phyloP scores from a whole-genome alignment of 1,139 yeast genomes.

The Pichia sp. region DNA sequence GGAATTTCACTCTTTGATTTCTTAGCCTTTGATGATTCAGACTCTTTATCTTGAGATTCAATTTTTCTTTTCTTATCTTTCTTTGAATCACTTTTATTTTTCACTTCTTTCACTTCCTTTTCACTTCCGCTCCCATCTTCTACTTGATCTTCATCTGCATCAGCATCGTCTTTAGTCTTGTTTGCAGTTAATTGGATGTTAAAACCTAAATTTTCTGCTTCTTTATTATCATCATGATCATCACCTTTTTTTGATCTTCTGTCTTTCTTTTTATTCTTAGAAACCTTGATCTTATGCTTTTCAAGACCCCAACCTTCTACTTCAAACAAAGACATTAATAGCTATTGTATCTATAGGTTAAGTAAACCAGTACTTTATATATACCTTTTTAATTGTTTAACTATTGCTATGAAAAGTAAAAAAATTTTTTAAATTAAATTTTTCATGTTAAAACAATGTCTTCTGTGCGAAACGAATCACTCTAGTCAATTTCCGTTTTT shows the following conservation, averaged over 20 bases:
- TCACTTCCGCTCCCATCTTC: too few relatives aligned
- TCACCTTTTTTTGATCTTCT: conserved; percentile 6
- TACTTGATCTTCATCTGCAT: too few relatives aligned
- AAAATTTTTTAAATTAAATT: too few relatives aligned
- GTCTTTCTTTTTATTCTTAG: conserved; percentile 9
- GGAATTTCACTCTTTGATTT: conserved; percentile 12
- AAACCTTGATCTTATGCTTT: conserved; percentile 36
- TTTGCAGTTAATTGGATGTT: background rate
- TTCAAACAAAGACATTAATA: conserved; percentile 61
- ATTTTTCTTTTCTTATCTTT: conserved; percentile 8
- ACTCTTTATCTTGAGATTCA: background rate
- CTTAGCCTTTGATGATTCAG: conserved; percentile 5
- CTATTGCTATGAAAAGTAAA: too few relatives aligned
- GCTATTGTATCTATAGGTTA: too few relatives aligned
- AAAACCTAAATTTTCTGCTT: conserved; percentile 4
- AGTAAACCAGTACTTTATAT: too few relatives aligned
- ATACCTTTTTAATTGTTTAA: too few relatives aligned
- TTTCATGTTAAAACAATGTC: too few relatives aligned
- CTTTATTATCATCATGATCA: conserved; percentile 11
- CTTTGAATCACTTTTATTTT: conserved; percentile 4
- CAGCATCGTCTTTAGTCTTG: background rate
- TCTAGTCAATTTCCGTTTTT: too few relatives aligned
- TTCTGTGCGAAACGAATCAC: too few relatives aligned
- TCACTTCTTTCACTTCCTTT: background rate
- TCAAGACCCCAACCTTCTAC: conserved; percentile 81